Evolutionary conservation across 441 rosid species (phyloP).

Genomic region (Iberis amara): DNA sequence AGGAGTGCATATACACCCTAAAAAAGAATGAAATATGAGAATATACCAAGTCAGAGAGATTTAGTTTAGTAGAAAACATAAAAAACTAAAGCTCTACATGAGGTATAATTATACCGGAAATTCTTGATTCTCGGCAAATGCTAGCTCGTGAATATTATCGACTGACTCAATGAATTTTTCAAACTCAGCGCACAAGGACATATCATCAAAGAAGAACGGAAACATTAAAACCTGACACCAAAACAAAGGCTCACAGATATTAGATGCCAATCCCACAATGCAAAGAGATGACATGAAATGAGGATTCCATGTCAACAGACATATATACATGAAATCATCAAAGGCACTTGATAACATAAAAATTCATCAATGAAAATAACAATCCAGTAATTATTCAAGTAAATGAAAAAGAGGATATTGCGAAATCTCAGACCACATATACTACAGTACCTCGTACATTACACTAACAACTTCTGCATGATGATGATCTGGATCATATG

Average conservation of each 20-base stretch:
- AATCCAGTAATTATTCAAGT: not conserved
- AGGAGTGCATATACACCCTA: slow-evolving; percentile 95
- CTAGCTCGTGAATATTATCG: slow-evolving; percentile 86
- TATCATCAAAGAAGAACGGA: slow-evolving; percentile 83
- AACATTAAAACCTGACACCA: slow-evolving; percentile 80
- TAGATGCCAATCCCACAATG: slow-evolving; percentile 9
- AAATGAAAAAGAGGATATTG: slow-evolving; percentile 10
- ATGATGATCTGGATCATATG: slow-evolving; percentile 66
- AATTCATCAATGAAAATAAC: slow-evolving; percentile 3
- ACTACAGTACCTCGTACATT: slow-evolving; percentile 82
- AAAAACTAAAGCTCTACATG: slow-evolving; percentile 20
- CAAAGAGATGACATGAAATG: not conserved
- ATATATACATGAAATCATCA: slow-evolving; percentile 5
- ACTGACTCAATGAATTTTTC: slow-evolving; percentile 84
- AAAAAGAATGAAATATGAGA: not conserved
- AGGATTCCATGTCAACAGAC: slow-evolving; percentile 1
- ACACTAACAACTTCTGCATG: slow-evolving; percentile 71
- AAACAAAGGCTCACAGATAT: slow-evolving; percentile 14
- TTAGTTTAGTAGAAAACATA: slow-evolving; percentile 18
- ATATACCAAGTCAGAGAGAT: slow-evolving; percentile 28
- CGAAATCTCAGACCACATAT: too few species aligned
- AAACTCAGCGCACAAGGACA: slow-evolving; percentile 70
- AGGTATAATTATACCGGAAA: slow-evolving; percentile 62
- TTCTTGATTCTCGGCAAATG: slow-evolving; percentile 86
- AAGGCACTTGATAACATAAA: slow-evolving; percentile 2